These are phyloP conservation scores for Suillus placidus DNA, from an alignment of 768 basidiomycete genomes.

Conservation along the genomic window DNA sequence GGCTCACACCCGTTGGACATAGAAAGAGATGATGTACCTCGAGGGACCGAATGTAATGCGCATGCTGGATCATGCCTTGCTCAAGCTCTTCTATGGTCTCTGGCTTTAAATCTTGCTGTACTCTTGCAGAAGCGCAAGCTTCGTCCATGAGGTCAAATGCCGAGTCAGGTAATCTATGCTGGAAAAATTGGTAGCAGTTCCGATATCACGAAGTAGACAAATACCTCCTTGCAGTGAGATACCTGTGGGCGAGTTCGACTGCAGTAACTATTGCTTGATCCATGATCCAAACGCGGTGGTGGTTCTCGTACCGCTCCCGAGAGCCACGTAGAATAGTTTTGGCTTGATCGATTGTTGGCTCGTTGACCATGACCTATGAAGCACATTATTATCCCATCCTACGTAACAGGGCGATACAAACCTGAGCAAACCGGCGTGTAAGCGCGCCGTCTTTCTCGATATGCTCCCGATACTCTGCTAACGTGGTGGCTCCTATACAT, in stretches of 20 bases:
- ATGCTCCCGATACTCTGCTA: conserved; percentile 14
- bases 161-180: conserved; percentile 13
- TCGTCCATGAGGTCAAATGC: conserved; percentile 15
- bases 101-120: conserved; percentile 11
- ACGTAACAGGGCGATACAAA: background rate
- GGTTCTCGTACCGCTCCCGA: conserved; percentile 12
- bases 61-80: background rate
- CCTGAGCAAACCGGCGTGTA: conserved; percentile 15
- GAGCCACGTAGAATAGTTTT: conserved; percentile 14
- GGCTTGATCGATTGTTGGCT: conserved; percentile 13
- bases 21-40: conserved; percentile 7
- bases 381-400: background rate
- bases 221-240: conserved; percentile 16
- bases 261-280: conserved; percentile 13
- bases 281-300: conserved; percentile 13
- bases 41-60: conserved; percentile 7
- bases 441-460: conserved; percentile 17
- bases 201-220: background rate
- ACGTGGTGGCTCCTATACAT: conserved; percentile 14
- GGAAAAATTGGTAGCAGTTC: background rate
- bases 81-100: conserved; percentile 11
- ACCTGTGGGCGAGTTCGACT: conserved; percentile 14
- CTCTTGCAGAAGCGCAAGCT: conserved; percentile 14
- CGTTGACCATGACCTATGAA: conserved; percentile 14
- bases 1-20: background rate